Evolutionary conservation across 768 basidiomycete species (phyloP), one percentile per base, ranked within the genome.

Genomic region (Phlegmacium glaucopus): DNA sequence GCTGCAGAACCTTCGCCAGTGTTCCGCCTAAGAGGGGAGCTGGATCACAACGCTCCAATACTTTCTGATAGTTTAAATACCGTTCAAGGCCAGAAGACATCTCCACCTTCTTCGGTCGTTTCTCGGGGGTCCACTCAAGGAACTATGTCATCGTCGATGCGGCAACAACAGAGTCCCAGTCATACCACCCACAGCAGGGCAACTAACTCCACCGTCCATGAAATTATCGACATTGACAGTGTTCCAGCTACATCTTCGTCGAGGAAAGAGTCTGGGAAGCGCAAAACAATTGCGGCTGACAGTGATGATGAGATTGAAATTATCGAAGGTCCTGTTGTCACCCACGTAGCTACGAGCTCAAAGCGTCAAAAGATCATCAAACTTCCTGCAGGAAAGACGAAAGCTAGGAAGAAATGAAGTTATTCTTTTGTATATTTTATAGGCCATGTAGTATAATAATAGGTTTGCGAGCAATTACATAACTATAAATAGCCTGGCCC

Each of bases 261-360:
- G 38, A 50, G 53, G 28, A 48, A 50, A 27, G 50, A 34, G 32
- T 34, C 53, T 29, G 55, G 61, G 9, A 89, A 87, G 61, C 71
- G 84, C 16, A 85, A 80, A 61, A 67, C 71, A 11, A 52, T 55
- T 11, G 52, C 57, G 17, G 52, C 62, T 5, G 55, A 61, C 27
- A 75, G 75, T 44, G 82, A 83, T 39, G 79, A 82, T 49, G 82
- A 83, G 18, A 61, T 78, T 12, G 78, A 79, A 47, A 72, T 78
- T 47, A 57, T 79, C 3, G 76, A 79, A 32, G 79, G 75, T 0
- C 69, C 79, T 9, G 50, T 70, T 7, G 47, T 60, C 10, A 48
- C 49, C 37, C 60, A 47, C 30, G 27, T 51, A 18, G 51, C 49
- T 9, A 43, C 49, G 32, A 50, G 60, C 17, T 30, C 59, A n/a